Evolutionary conservation across 768 basidiomycete species (phyloP), one percentile per base, ranked within the genome.

Genomic region (Glaciozyma martinii): DNA sequence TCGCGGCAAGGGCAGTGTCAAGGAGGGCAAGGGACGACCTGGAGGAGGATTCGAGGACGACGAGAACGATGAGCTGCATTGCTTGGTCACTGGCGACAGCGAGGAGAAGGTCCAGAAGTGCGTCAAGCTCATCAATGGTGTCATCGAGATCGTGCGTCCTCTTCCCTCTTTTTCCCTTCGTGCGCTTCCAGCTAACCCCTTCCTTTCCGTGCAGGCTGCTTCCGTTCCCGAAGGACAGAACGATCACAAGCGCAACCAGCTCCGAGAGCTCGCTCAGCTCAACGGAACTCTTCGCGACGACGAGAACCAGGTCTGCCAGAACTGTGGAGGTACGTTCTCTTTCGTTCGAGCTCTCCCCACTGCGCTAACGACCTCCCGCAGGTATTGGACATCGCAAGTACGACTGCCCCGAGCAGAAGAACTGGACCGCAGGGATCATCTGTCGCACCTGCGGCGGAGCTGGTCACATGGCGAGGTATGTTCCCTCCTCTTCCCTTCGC

Each of bases 191-290:
- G 61, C 56, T 46, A 57, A 18, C 30, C 66, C 58, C 47, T 19
- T 37, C n/a, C 40, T 61, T 9, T 63, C 32, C 49, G 0, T 13
- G 12, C 73, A 98, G 94, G 95, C 95, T 65, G 95, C 95, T 18
- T 98, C 94, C 19, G 95, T 93, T 10, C 95, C 95, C 9, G 95
- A 99, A 80, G 95, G 93, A 37, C 92, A 99, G 79, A 99, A 99
- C 76, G 94, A 95, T 74, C 95, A 99, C 80, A 99, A 99, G 77
- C 88, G 94, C 60, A 97, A 94, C 75, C 95, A 99, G 78, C 85
- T 99, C 53, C 89, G 95, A 72, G 95, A 99, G 76, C 83, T 99
- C 54, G 95, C 95, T 23, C 92, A 92, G 25, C 80, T 99, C 62
- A 99, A 99, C 75, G 95, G 95, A 79, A 99, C 95, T 53, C 86